Conservation (phyloP, 495 filamentous ascomycete species). For the Aspergillus homomorphus region DNA sequence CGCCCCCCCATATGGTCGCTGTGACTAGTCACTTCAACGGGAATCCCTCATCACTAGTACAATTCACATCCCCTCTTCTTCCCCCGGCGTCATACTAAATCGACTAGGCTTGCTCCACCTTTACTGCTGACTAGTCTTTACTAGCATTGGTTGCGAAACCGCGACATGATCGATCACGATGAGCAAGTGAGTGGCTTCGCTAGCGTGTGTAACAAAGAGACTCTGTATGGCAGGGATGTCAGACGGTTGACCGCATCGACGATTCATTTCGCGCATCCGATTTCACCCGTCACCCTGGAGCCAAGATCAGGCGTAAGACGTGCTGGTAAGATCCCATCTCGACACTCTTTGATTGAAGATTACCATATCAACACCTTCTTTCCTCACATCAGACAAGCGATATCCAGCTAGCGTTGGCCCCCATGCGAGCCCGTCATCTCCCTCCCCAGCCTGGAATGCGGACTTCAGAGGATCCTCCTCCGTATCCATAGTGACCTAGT, state of each 20-base stretch:
- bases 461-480: not conserved
- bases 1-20: not conserved
- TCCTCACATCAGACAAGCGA: not conserved
- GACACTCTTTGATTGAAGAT: not conserved
- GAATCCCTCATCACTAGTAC: not conserved
- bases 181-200: not conserved
- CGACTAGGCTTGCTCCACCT: not conserved
- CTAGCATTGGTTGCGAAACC: not conserved
- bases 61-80: not conserved
- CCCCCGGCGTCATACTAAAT: not conserved
- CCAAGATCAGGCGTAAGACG: not conserved
- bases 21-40: not conserved
- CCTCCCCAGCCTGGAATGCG: not conserved
- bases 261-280: not conserved
- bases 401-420: not conserved
- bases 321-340: not conserved
- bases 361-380: not conserved
- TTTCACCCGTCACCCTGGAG: not conserved
- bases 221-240: not conserved
- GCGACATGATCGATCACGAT: not conserved
- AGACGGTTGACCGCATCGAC: conserved; percentile 5
- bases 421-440: not conserved
- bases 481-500: not conserved
- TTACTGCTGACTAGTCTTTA: not conserved
- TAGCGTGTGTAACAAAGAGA: not conserved